phyloP scores from a whole-genome alignment of 2,329 filamentous ascomycete species.

The Apiospora phragmitis region DNA sequence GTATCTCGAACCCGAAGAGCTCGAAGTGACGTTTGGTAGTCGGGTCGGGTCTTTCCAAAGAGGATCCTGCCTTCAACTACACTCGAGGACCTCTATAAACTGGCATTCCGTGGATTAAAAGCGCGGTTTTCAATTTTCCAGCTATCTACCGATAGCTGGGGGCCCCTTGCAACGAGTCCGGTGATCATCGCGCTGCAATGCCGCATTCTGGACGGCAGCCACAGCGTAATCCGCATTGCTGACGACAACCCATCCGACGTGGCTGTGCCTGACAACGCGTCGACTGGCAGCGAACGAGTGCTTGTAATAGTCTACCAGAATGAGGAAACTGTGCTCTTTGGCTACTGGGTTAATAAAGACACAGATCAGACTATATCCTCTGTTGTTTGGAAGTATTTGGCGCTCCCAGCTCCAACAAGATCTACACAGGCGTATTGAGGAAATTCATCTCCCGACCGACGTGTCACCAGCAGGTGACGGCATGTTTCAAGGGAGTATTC shows the following conservation, averaged over 20 bases:
- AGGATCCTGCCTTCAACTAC: neutral
- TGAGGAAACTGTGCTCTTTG: neutral
- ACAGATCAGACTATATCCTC: neutral
- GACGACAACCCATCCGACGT: neutral
- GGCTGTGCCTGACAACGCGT: neutral
- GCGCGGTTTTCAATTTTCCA: neutral
- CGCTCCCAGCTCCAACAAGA: neutral
- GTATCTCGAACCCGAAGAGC: neutral
- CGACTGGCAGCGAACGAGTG: neutral
- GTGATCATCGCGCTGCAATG: fast-evolving
- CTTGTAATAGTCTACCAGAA: neutral
- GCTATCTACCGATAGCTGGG: neutral
- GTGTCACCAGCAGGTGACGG: neutral
- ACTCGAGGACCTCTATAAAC: neutral
- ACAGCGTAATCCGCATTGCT: neutral
- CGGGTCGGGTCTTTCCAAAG: neutral
- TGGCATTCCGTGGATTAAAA: neutral
- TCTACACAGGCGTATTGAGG: neutral
- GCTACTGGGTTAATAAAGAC: neutral
- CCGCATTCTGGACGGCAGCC: neutral
- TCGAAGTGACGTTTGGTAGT: neutral
- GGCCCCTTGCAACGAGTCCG: neutral
- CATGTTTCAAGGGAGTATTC: fast-evolving
- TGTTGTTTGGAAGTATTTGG: neutral
- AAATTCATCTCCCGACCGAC: neutral